Evolutionary conservation across 2,329 filamentous ascomycete genomes (phyloP), one percentile per base, ranked within the genome.

Genomic region (Phialophora verrucosa): DNA sequence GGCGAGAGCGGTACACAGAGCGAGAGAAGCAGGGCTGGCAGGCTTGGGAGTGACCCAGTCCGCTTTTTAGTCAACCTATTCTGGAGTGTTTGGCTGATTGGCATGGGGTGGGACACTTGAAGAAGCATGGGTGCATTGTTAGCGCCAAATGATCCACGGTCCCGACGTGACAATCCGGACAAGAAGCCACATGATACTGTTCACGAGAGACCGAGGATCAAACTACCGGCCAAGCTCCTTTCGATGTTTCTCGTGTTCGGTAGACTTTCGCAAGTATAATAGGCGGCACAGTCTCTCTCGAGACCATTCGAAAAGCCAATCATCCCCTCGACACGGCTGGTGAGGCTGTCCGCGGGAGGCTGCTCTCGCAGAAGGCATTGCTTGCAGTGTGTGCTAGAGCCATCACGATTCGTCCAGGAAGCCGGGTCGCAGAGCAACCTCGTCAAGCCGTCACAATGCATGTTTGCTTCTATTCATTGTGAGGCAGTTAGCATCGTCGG

Each of bases 391-490:
- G 2, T 1, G 49, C 20, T 27, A 23, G 49, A 51, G 20, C 49
- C 10, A 12, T 17, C 20, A n/a, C 27, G 14, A 32, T 31, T 55
- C 29, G 29, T 32, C 25, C 17, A n/a, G 11, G 53, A 20, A 20
- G 12, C 29, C 53, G 14, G 27, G 29, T 35, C 27, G 29, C 32
- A 2, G 25, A 27, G 51, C 8, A 6, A 10, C 2, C 20, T 17
- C 49, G 10, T 51, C 25, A 51, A 23, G 25, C 49, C 49, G 3
- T 25, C 14, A 29, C 20, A 51, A 51, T 29, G 25, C 49, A 51
- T 20, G 59, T 61, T 61, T 61, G 59, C 59, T 61, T 32, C 59
- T 44, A 44, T 38, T 53, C 20, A 20, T 61, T 25, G 59, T 61
- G 49, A 61, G 51, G 59, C 59, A 29, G 23, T 61, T 47, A 51